These are phyloP conservation scores for Pseudognaphalium luteoalbum DNA, from an alignment of 129 eudicot genomes.

Conservation along the genomic window DNA sequence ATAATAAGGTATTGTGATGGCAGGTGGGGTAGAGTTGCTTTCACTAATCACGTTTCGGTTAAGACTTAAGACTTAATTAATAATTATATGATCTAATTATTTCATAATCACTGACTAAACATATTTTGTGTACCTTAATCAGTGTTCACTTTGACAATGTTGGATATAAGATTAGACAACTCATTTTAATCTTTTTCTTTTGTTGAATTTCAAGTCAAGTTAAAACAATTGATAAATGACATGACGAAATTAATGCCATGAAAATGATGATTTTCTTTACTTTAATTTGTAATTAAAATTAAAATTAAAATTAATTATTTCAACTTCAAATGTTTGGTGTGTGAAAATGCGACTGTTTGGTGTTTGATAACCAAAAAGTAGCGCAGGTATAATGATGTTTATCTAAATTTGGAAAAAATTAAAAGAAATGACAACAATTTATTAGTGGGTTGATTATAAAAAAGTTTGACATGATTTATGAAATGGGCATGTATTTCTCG, in stretches of 20 bases:
- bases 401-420: constrained; percentile 33
- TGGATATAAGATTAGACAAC: neutral
- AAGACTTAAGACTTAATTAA: constrained; percentile 5
- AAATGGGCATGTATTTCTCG: constrained; percentile 12
- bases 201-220: neutral
- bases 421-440: constrained; percentile 26
- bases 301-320: neutral
- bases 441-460: constrained; percentile 25
- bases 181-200: neutral
- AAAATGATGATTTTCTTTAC: neutral
- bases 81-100: constrained; percentile 1
- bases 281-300: neutral
- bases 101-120: neutral
- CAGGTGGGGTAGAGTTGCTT: constrained; percentile 31
- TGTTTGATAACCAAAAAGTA: constrained; percentile 29
- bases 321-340: neutral
- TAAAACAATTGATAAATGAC: neutral
- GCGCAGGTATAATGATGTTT: constrained; percentile 32
- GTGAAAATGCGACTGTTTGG: constrained; percentile 14
- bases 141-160: neutral
- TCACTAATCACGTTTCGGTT: constrained; percentile 33
- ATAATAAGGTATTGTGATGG: constrained; percentile 31
- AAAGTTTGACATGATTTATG: constrained; percentile 26
- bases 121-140: neutral
- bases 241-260: neutral